A percentile compares a stretch with the other conserved stretches of the same genome.
Evolutionary conservation across 768 basidiomycete genomes (phyloP).

Genomic region (Austroboletus festivus): DNA sequence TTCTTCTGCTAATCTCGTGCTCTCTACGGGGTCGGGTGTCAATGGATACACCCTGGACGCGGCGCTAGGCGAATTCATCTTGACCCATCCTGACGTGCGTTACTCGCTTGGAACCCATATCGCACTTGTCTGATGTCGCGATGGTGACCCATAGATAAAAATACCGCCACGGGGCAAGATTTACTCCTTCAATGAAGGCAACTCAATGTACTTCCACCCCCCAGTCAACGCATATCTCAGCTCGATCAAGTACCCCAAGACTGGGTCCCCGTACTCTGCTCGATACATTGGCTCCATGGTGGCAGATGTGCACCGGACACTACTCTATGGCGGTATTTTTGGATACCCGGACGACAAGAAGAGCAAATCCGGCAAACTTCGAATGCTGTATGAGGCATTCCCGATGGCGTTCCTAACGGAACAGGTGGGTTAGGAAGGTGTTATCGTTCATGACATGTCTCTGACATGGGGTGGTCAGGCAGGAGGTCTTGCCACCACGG

Average conservation of each 20-base stretch:
- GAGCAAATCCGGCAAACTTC: slow-evolving; percentile 91
- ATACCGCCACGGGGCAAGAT: slow-evolving; percentile 96
- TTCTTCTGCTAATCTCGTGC: slow-evolving; percentile 93
- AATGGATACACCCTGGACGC: slow-evolving; percentile 98
- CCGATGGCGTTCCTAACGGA: slow-evolving; percentile 96
- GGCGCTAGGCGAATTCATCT: slow-evolving; percentile 94
- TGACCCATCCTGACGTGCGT: slow-evolving; percentile 91
- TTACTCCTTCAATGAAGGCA: slow-evolving; percentile 99
- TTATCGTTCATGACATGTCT: background rate
- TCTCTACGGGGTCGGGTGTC: slow-evolving; percentile 92
- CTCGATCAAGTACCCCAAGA: slow-evolving; percentile 85
- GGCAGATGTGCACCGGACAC: slow-evolving; percentile 93
- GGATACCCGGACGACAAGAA: slow-evolving; percentile 99
- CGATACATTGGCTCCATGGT: slow-evolving; percentile 99
- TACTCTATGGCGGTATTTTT: slow-evolving; percentile 97
- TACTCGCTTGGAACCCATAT: slow-evolving; percentile 29
- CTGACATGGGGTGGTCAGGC: slow-evolving; percentile 49
- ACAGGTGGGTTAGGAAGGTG: slow-evolving; percentile 53
- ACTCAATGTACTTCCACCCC: slow-evolving; percentile 88
- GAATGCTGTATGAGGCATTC: slow-evolving; percentile 95
- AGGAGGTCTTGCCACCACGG: slow-evolving; percentile 95
- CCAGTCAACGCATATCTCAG: slow-evolving; percentile 81
- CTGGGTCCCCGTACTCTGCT: slow-evolving; percentile 80
- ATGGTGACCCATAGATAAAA: slow-evolving; percentile 63
- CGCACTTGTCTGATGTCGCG: too few species aligned